Evolutionary conservation across 2,329 filamentous ascomycete genomes (phyloP).

Genomic region (Aspergillus caelatus): DNA sequence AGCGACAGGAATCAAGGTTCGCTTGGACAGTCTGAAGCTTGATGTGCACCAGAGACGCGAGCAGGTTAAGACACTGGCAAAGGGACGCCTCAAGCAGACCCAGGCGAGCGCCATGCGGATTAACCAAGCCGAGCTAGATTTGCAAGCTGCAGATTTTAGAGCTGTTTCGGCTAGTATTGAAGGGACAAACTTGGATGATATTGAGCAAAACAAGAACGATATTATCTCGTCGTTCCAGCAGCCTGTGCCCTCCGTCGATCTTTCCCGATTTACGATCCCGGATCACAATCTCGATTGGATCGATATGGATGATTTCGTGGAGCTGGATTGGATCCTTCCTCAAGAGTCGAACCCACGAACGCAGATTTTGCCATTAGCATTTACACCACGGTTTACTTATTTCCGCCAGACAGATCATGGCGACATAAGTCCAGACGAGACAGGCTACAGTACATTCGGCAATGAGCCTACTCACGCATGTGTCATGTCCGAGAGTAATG

Average conservation of each 20-base stretch:
- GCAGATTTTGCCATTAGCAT: slow-evolving; percentile 89
- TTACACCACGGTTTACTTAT: slow-evolving; percentile 93
- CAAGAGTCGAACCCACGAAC: slow-evolving; percentile 89
- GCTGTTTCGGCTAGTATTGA: slow-evolving; percentile 90
- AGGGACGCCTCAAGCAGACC: slow-evolving; percentile 73
- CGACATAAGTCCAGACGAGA: slow-evolving; percentile 71
- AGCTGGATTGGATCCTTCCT: slow-evolving; percentile 93
- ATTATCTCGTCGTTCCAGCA: slow-evolving; percentile 60
- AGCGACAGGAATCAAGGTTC: slow-evolving; percentile 93
- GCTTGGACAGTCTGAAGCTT: slow-evolving; percentile 95
- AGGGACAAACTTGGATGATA: slow-evolving; percentile 75
- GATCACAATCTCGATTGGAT: slow-evolving; percentile 97
- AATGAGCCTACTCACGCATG: slow-evolving; percentile 92
- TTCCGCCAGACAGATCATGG: slow-evolving; percentile 95
- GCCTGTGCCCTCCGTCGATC: slow-evolving; percentile 56
- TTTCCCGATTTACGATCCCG: slow-evolving; percentile 91
- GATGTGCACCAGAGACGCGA: slow-evolving; percentile 94
- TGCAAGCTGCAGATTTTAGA: slow-evolving; percentile 87
- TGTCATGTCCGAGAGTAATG: slow-evolving; percentile 88
- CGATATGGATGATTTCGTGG: slow-evolving; percentile 99
- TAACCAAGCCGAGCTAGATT: slow-evolving; percentile 88
- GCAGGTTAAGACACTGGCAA: slow-evolving; percentile 81
- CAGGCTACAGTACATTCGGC: slow-evolving; percentile 85
- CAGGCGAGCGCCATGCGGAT: slow-evolving; percentile 94
- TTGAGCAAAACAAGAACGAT: slow-evolving; percentile 64